Evolutionary conservation across 495 filamentous ascomycete genomes (phyloP).

Genomic region (Durotheca rogersii): DNA sequence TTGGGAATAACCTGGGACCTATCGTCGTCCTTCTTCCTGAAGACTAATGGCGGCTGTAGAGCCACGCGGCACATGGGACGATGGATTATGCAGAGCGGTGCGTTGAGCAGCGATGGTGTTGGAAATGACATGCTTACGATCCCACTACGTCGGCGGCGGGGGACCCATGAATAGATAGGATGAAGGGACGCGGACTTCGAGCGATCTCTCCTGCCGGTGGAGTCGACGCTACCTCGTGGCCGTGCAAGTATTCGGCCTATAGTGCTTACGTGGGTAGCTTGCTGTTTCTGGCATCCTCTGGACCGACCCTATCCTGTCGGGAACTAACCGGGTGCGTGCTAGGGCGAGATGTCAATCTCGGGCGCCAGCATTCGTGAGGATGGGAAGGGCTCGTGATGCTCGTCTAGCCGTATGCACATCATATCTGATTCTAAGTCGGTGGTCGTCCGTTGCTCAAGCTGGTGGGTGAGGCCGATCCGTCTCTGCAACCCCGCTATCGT

Average conservation of each 20-base stretch:
- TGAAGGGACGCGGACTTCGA: no score
- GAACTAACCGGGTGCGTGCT: constrained; percentile 8
- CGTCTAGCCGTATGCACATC: background rate
- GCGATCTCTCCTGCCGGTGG: no score
- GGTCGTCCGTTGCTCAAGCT: no score
- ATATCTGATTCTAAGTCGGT: no score
- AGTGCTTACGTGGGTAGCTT: constrained; percentile 13
- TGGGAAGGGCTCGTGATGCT: background rate
- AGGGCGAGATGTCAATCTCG: constrained; percentile 1
- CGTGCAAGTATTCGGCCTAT: constrained; percentile 3
- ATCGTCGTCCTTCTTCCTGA: background rate
- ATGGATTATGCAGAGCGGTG: constrained; percentile 5
- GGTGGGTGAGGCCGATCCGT: no score
- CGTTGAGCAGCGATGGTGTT: constrained; percentile 15
- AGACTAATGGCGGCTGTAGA: constrained; percentile 8
- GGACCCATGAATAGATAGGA: constrained; percentile 12
- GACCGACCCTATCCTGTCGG: constrained; percentile 7
- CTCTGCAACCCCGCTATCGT: background rate
- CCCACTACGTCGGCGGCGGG: constrained; percentile 17
- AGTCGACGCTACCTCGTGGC: constrained; percentile 6
- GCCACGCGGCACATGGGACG: constrained; percentile 4
- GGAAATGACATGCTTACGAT: constrained; percentile 16
- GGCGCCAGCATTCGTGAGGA: constrained; percentile 3
- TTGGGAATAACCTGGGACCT: background rate
- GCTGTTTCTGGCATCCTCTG: constrained; percentile 3